A percentile compares a stretch with the other conserved stretches of the same genome.
phyloP scores from a whole-genome alignment of 305 asterid genomes.

The Lippia alba region DNA sequence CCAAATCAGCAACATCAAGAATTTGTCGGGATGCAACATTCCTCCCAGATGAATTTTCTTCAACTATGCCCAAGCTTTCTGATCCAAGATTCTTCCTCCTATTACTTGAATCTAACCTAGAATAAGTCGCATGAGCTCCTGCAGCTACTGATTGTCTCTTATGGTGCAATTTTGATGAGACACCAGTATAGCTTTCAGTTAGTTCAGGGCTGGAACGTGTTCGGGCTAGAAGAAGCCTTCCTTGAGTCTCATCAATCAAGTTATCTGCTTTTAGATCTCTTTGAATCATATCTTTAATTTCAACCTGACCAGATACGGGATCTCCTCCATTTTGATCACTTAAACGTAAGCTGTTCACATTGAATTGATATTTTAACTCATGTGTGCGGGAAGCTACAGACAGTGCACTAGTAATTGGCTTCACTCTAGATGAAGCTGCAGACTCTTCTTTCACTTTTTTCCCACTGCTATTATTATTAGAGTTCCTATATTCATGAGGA shows the following conservation, averaged over 20 bases:
- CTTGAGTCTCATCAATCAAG: conserved; percentile 57
- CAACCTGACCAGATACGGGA: conserved; percentile 42
- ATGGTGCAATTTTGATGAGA: conserved; percentile 45
- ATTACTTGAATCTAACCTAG: conserved; percentile 49
- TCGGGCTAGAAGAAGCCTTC: conserved; percentile 73
- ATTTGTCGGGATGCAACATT: conserved; percentile 51
- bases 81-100: conserved; percentile 60
- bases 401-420: conserved; percentile 39
- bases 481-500: conserved; percentile 45
- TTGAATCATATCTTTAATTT: conserved; percentile 49
- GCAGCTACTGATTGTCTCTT: conserved; percentile 57
- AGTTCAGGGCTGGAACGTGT: conserved; percentile 90
- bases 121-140: conserved; percentile 46
- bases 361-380: conserved; percentile 49
- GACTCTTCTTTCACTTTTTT: conserved; percentile 48
- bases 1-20: conserved; percentile 59
- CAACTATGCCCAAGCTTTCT: conserved; percentile 55
- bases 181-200: conserved; percentile 60
- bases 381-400: conserved; percentile 50
- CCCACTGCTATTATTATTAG: conserved; percentile 38
- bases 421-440: conserved; percentile 44
- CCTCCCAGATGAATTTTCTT: conserved; percentile 51
- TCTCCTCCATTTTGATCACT: conserved; percentile 49
- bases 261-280: conserved; percentile 57
- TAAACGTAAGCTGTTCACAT: conserved; percentile 44